Percentiles rank a stretch among this genome's conserved stretches.
phyloP scores from a whole-genome alignment of 164 flowering plant species.

The Vitis rupestris region DNA sequence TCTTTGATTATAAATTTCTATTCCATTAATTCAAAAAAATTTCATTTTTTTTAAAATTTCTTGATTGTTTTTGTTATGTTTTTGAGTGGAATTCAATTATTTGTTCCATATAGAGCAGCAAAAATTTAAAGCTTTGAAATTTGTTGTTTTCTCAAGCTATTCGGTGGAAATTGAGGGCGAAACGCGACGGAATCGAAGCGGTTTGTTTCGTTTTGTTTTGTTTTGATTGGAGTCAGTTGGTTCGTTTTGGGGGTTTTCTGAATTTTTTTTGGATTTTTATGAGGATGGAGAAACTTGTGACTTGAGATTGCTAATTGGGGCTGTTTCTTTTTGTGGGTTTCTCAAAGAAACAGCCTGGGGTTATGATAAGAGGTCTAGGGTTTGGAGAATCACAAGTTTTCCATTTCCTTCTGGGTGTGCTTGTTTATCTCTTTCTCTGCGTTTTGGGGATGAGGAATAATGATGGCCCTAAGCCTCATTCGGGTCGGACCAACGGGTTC shows the following conservation, averaged over 20 bases:
- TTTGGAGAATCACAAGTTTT: constrained; percentile 13
- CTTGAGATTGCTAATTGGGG: constrained; percentile 13
- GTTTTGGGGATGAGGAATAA: constrained; percentile 61
- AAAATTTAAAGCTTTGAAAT: too few relatives aligned
- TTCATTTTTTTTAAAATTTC: not conserved
- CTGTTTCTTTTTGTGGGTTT: constrained; percentile 17
- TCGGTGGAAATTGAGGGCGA: not conserved
- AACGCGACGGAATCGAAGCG: constrained; percentile 5
- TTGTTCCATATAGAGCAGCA: too few relatives aligned
- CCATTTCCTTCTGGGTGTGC: constrained; percentile 11
- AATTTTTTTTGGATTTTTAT: constrained; percentile 4
- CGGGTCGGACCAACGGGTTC: constrained; percentile 44
- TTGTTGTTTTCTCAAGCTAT: too few relatives aligned
- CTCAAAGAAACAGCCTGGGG: constrained; percentile 22
- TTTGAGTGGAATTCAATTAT: not conserved
- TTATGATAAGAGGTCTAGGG: constrained; percentile 38
- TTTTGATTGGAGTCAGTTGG: constrained; percentile 6
- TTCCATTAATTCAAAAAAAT: not conserved
- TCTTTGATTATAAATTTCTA: not conserved
- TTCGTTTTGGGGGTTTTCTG: constrained; percentile 1
- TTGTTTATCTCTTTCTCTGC: constrained; percentile 13
- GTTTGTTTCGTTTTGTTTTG: constrained; percentile 9
- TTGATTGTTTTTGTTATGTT: constrained; percentile 2
- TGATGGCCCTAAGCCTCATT: constrained; percentile 39
- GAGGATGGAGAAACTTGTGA: constrained; percentile 24